phyloP scores from a whole-genome alignment of 345 rosid species.

The Sapria himalayana region DNA sequence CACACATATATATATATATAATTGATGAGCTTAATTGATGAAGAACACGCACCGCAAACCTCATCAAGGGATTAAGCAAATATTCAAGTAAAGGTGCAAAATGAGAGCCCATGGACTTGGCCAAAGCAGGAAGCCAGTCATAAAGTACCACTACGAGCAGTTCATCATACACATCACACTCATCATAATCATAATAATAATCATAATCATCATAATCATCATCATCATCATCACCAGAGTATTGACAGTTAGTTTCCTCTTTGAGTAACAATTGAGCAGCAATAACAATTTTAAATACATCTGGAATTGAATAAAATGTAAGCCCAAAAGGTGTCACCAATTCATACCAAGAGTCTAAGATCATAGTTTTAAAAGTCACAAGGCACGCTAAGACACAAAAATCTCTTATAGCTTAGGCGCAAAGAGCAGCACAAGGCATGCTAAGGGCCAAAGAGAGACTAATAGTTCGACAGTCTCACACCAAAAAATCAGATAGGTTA shows the following conservation, averaged over 20 bases:
- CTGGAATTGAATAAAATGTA: conserved; percentile 28
- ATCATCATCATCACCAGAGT: conserved; percentile 51
- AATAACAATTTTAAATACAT: conserved; percentile 58
- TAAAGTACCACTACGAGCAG: conserved; percentile 96
- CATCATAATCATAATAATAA: too few relatives aligned
- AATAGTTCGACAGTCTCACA: too few relatives aligned
- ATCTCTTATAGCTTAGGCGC: too few relatives aligned
- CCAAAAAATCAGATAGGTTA: conserved; percentile 3
- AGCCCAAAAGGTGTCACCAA: too few relatives aligned
- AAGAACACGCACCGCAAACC: conserved; percentile 82
- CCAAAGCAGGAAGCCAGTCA: conserved; percentile 94
- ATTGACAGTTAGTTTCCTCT: conserved; percentile 87
- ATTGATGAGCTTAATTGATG: too few relatives aligned
- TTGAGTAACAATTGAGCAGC: conserved; percentile 49
- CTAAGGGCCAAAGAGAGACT: too few relatives aligned
- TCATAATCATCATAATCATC: conserved; percentile 51
- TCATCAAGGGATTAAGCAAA: conserved; percentile 86
- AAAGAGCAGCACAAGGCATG: too few relatives aligned
- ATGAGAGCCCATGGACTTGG: conserved; percentile 83
- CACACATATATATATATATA: too few relatives aligned
- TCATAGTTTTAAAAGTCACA: too few relatives aligned
- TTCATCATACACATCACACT: conserved; percentile 82
- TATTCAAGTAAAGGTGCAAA: conserved; percentile 72
- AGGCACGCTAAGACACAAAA: too few relatives aligned
- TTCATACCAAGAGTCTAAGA: too few relatives aligned